These are phyloP conservation scores for Euphorbia celastroides DNA, from an alignment of 441 rosid species.

Conservation along the genomic window DNA sequence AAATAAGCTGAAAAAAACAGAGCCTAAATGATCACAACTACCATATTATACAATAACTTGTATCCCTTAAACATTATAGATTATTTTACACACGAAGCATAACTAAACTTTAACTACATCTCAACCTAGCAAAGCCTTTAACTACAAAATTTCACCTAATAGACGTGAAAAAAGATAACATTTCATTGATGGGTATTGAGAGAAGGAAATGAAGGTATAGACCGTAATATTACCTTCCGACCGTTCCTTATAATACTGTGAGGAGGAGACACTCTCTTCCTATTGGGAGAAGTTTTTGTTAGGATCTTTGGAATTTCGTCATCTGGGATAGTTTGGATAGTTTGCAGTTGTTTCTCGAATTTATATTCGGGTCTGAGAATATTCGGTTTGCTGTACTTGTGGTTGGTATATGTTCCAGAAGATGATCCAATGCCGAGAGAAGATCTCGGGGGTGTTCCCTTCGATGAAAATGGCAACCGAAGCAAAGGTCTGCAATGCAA, in stretches of 20 bases:
- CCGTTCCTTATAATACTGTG: conserved; percentile 52
- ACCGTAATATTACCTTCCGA: conserved; percentile 82
- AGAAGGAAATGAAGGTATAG: conserved; percentile 79
- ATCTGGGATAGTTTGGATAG: conserved; percentile 37
- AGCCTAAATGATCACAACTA: no score
- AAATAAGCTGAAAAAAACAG: no score
- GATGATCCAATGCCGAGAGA: no score
- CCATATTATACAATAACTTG: no score
- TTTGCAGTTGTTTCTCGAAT: no score
- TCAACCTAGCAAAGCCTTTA: conserved; percentile 9
- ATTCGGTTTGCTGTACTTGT: no score
- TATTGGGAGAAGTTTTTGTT: conserved; percentile 77
- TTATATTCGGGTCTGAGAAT: no score
- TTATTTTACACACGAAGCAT: conserved; percentile 32
- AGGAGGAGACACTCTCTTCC: conserved; percentile 96
- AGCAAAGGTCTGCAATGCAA: no score
- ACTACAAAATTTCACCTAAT: conserved; percentile 24
- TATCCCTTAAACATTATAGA: no score
- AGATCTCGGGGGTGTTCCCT: no score
- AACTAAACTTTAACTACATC: conserved; percentile 14
- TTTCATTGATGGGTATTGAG: conserved; percentile 55
- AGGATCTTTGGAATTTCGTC: conserved; percentile 70
- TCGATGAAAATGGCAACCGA: no score
- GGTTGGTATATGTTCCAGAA: no score
- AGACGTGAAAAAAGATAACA: conserved; percentile 13